Percentiles rank a stretch among this genome's conserved stretches.
phyloP scores from a whole-genome alignment of 2,329 filamentous ascomycete genomes.

The Pleomassaria siparia region DNA sequence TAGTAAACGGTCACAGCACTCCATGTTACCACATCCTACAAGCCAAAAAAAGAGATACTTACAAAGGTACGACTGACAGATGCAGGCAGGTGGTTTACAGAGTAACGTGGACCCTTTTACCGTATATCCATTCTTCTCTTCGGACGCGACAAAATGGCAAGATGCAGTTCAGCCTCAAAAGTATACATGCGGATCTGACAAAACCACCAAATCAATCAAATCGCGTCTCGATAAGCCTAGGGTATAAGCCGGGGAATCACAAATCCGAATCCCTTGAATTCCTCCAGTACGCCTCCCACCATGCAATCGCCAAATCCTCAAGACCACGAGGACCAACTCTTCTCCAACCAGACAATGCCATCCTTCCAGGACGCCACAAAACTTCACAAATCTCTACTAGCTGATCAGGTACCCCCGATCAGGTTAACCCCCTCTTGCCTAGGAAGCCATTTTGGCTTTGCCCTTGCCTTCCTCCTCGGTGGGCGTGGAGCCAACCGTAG shows the following conservation, averaged over 20 bases:
- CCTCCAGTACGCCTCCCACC: background rate
- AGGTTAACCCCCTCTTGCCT: no score
- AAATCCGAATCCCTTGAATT: constrained; percentile 1
- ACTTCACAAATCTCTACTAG: background rate
- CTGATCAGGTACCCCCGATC: background rate
- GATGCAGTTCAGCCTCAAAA: background rate
- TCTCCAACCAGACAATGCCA: background rate
- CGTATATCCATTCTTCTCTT: no score
- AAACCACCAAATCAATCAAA: background rate
- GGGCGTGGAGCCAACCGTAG: constrained; percentile 10
- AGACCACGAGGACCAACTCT: background rate
- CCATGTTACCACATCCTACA: no score
- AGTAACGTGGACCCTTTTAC: no score
- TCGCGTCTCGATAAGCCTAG: background rate
- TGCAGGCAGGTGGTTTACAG: no score
- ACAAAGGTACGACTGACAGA: no score
- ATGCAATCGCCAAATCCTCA: background rate
- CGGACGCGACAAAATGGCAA: no score
- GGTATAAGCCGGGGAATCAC: constrained; percentile 7
- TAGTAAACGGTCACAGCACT: no score
- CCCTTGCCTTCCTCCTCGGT: constrained; percentile 17
- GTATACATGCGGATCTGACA: background rate
- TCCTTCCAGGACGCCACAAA: background rate
- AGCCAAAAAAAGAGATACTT: no score
- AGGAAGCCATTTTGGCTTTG: constrained; percentile 6